Base-by-base conservation (phyloP, 2,329 filamentous ascomycete genomes). In the Pyricularia grisea region DNA sequence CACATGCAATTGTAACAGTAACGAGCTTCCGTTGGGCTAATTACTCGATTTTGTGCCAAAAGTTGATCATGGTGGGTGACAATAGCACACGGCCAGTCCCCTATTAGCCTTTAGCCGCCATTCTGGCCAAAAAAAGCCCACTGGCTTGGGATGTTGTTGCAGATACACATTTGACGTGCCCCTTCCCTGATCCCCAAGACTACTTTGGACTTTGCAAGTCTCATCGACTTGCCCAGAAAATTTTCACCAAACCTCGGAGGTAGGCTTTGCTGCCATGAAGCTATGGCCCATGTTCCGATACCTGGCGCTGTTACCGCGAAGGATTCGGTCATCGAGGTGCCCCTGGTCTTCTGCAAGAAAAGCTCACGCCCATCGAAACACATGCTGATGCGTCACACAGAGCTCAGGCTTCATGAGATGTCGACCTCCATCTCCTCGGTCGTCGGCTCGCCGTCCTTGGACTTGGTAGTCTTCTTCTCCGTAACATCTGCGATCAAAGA, bases 391-490 rank as follows among this genome's bases (percentile, higher is more conserved):
- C 20, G 60, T 28, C 28, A 61, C 3, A 11, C 11, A 30, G 27
- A 17, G 1, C 12, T 28, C 60, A 20, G 60, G 28, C 20, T 11
- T 69, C 68, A 69, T 60, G 68, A 69, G 25, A 67, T 69, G 42
- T 69, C 65, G 17, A 69, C 23, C 65, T 69, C 68, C 68, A 69
- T 69, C 27, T 66, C 50, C 23, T 65, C 68, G 42, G 10, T 65
- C 7, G 42, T 65, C 30, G 42, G 42, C 55, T 58, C 55, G 30
- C n/a, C 50, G 17, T n/a, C 12, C 28, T 60, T 42, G 12, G 60
- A 14, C 30, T 66, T 69, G n/a, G 61, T 12, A 3, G 60, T 6
- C 17, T 66, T 36, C 42, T 69, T 66, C 64, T 60, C 64, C 4
- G 9, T 31, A 17, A 50, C 36, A 25, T 69, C 68, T 69, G 50